Conservation (phyloP, 2,329 filamentous ascomycete genomes). For the Zymoseptoria pseudotritici region DNA sequence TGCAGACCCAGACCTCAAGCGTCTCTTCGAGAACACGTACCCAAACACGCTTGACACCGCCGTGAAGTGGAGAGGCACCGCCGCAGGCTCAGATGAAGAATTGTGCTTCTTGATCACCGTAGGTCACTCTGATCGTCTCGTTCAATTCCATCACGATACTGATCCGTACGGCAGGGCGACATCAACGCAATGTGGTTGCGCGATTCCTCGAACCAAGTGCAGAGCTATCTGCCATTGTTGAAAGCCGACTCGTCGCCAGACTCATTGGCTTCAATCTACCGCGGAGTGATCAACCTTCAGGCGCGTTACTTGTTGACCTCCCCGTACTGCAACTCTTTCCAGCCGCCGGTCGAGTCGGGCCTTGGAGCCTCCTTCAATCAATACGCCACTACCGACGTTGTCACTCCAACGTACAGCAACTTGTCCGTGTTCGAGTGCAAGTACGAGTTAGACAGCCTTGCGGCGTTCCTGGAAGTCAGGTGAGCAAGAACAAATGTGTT, state of each 20-base stretch:
- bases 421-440: constrained; percentile 46
- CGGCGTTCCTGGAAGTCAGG: constrained; percentile 45
- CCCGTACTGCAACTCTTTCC: constrained; percentile 48
- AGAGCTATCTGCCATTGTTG: constrained; percentile 59
- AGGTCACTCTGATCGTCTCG: neutral
- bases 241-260: constrained; percentile 46
- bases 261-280: constrained; percentile 60
- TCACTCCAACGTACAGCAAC: constrained; percentile 38
- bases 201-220: constrained; percentile 60
- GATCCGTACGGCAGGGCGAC: constrained; percentile 30
- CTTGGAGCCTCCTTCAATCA: constrained; percentile 34
- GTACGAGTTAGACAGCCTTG: constrained; percentile 47
- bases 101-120: constrained; percentile 52
- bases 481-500: constrained; percentile 1
- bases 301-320: constrained; percentile 58
- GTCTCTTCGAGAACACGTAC: constrained; percentile 65
- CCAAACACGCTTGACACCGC: constrained; percentile 71
- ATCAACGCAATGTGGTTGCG: constrained; percentile 52
- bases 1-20: constrained; percentile 53
- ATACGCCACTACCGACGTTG: constrained; percentile 34
- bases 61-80: constrained; percentile 58
- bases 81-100: constrained; percentile 53
- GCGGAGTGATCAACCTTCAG: constrained; percentile 66
- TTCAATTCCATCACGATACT: neutral
- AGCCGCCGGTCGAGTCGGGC: constrained; percentile 43